Evolutionary conservation across 2,329 filamentous ascomycete genomes (phyloP), one percentile per base, ranked within the genome.

Genomic region (Talaromyces sp.): DNA sequence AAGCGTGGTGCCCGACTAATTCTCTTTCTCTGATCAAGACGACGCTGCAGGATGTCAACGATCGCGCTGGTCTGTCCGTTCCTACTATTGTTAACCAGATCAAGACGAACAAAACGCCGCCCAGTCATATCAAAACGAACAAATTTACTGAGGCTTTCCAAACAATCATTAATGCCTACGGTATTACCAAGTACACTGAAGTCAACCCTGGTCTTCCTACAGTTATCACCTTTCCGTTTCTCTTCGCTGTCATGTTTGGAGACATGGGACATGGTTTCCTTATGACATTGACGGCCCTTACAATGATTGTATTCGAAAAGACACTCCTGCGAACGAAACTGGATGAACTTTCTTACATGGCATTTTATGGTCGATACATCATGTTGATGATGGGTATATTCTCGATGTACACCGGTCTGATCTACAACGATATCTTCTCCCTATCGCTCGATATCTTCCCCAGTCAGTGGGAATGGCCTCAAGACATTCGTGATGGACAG

Each of bases 231-330:
- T 99, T 99, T 78, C 95, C 96, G n/a, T 99, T 99, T 82, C 82
- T 99, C 64, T 99, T 99, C 73, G 95, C 95, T 55, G 95, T 99
- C 85, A 99, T 99, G 95, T 99, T 99, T 73, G 96, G 95, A 81
- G 95, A 99, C 77, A 88, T 96, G 62, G 96, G 95, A 56, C 95
- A 99, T 72, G 95, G 93, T 66, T 76, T 88, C 66, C 89, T 99
- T 75, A 96, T 99, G 89, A 83, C 93, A 50, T 73, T 86, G 59
- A 90, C 91, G 60, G 90, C 95, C 14, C 71, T 87, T 59, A 91
- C 92, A 60, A 96, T 99, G 92, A 98, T 99, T 68, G 91, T 96
- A 79, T 98, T 88, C 83, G 95, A 99, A 78, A 93, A 91, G 79
- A 87, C 89, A 62, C 81, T 99, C 38, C 73, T 77, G 52, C 83